Evolutionary conservation across 2,329 filamentous ascomycete genomes (phyloP).

Genomic region (Colletotrichum coccodes): DNA sequence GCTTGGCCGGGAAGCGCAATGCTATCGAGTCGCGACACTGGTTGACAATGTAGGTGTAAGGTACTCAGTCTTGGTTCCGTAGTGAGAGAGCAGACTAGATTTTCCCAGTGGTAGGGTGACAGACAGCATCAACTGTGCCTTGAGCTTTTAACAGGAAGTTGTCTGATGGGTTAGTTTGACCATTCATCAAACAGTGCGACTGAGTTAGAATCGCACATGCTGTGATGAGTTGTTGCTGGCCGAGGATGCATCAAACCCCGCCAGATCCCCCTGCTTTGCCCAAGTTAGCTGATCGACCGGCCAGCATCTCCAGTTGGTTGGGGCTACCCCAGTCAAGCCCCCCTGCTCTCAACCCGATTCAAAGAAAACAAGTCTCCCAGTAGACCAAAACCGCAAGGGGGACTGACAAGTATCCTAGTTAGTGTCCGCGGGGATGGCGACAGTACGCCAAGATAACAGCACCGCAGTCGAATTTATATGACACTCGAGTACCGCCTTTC

Average conservation of each 20-base stretch:
- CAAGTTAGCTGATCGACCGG: constrained; percentile 26
- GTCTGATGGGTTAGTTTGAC: no score
- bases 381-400: not conserved
- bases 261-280: no score
- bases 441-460: constrained; percentile 13
- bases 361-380: not conserved
- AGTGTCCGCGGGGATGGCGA: not conserved
- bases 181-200: not conserved
- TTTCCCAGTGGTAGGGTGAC: no score
- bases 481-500: no score
- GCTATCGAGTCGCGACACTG: not conserved
- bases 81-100: not conserved
- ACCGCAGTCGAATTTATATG: constrained; percentile 3
- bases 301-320: not conserved
- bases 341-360: not conserved
- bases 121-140: no score
- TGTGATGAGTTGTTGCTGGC: not conserved
- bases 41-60: not conserved
- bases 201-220: not conserved
- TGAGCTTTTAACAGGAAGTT: no score
- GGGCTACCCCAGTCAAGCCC: not conserved
- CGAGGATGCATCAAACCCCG: not conserved
- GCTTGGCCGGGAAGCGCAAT: not conserved
- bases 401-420: constrained; percentile 12
- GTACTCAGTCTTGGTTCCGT: not conserved